Evolutionary conservation across 1,284 basidiomycete species (phyloP).

Genomic region (Leccinum brunneo-olivaceum): DNA sequence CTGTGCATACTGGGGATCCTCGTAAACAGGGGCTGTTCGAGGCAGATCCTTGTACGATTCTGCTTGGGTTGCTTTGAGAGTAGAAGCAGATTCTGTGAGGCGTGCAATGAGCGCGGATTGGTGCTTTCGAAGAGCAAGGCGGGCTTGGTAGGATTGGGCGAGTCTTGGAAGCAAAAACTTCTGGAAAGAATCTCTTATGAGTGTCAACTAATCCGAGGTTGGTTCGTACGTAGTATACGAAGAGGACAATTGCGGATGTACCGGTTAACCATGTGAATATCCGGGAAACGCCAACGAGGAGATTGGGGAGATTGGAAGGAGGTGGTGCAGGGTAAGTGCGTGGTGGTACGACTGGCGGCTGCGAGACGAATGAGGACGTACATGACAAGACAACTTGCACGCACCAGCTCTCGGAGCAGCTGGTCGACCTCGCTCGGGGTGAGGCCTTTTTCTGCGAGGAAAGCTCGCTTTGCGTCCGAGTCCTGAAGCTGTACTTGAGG

Average conservation of each 20-base stretch:
- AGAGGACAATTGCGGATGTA: conserved; percentile 49
- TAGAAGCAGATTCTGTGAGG: conserved; percentile 46
- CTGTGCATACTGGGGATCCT: conserved; percentile 39
- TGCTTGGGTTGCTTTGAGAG: conserved; percentile 46
- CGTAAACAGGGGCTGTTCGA: conserved; percentile 41
- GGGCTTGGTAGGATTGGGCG: conserved; percentile 49
- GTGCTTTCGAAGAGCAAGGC: conserved; percentile 52
- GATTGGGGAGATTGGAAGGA: conserved; percentile 61
- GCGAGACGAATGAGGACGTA: conserved; percentile 6
- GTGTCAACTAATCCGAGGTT: not conserved
- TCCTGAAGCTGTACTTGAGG: conserved; percentile 60
- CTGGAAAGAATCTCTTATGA: conserved; percentile 32
- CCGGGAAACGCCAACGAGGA: conserved; percentile 55
- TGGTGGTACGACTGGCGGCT: conserved; percentile 56
- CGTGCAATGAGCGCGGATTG: conserved; percentile 48
- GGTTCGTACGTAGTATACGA: conserved; percentile 56
- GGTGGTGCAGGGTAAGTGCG: conserved; percentile 66
- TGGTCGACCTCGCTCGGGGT: conserved; percentile 50
- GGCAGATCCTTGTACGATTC: conserved; percentile 53
- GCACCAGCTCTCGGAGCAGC: conserved; percentile 53
- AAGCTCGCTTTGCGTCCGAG: conserved; percentile 47
- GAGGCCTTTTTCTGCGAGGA: conserved; percentile 70
- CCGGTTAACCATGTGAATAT: conserved; percentile 62
- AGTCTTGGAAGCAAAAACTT: conserved; percentile 64
- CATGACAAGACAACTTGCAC: not conserved